These are phyloP conservation scores for Bacidia rubella DNA, from an alignment of 495 filamentous ascomycete genomes.

Conservation along the genomic window DNA sequence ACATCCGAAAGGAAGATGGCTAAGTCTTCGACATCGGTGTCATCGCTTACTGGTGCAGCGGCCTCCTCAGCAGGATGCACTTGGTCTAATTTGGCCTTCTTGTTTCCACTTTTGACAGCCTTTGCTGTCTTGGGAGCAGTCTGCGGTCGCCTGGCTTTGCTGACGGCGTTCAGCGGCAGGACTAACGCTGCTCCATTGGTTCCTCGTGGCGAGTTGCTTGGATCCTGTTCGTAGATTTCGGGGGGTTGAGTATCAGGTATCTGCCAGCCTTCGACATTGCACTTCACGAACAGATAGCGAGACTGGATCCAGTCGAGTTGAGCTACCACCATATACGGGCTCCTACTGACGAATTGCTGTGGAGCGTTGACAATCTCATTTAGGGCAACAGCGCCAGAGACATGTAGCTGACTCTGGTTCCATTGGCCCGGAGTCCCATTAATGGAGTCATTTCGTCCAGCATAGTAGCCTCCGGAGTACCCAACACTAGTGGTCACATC, in stretches of 20 bases:
- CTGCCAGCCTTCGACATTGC: slow-evolving; percentile 12
- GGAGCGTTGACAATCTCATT: slow-evolving; percentile 82
- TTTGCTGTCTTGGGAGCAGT: slow-evolving; percentile 8
- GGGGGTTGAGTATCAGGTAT: slow-evolving; percentile 19
- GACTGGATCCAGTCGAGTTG: slow-evolving; percentile 84
- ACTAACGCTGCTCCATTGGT: slow-evolving; percentile 19
- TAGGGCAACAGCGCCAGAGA: slow-evolving; percentile 52
- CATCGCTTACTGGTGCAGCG: slow-evolving; percentile 28
- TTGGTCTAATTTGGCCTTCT: slow-evolving; percentile 18
- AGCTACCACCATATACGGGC: slow-evolving; percentile 57
- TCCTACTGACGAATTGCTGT: slow-evolving; percentile 37
- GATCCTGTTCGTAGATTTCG: slow-evolving; percentile 43
- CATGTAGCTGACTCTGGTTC: slow-evolving; percentile 49
- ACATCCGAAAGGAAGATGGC: slow-evolving; percentile 29
- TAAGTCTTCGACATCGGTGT: slow-evolving; percentile 40
- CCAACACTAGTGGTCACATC: slow-evolving; percentile 40
- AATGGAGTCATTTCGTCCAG: background rate
- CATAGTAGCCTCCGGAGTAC: slow-evolving; percentile 29
- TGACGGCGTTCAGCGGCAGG: slow-evolving; percentile 40
- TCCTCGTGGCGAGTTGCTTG: slow-evolving; percentile 30
- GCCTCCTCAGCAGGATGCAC: slow-evolving; percentile 18
- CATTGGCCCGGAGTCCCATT: slow-evolving; percentile 28
- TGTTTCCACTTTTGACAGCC: slow-evolving; percentile 9
- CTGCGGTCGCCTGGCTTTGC: slow-evolving; percentile 23
- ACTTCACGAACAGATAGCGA: slow-evolving; percentile 67